Evolutionary conservation across 352 stramenopile species (phyloP).

Genomic region (Elongisporangium senticosum): DNA sequence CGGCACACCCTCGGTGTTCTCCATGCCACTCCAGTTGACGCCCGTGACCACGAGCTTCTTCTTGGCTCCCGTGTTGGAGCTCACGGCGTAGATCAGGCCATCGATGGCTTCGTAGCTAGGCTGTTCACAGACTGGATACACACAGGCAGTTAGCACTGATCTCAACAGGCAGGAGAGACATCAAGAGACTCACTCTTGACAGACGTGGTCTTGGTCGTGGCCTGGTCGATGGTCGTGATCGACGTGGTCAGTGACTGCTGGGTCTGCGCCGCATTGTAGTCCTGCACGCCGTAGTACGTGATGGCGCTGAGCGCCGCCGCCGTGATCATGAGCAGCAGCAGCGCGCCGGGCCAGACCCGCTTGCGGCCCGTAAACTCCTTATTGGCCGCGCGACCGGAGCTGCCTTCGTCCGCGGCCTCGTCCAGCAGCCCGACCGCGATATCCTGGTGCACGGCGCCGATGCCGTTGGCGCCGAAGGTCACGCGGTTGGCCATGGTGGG

Average conservation of each 20-base stretch:
- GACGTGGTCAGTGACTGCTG: conserved; percentile 54
- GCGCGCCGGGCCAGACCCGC: conserved; percentile 69
- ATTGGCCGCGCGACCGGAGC: conserved; percentile 4
- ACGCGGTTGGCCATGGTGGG: conserved; percentile 30
- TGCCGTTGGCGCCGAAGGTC: conserved; percentile 14
- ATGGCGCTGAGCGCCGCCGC: conserved; percentile 41
- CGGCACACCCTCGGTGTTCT: conserved; percentile 71
- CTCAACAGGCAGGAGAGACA: not conserved
- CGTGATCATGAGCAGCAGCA: conserved; percentile 61
- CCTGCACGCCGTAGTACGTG: conserved; percentile 55
- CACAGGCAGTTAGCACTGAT: not conserved
- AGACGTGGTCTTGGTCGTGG: conserved; percentile 22
- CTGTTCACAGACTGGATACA: conserved; percentile 45
- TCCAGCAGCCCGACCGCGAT: conserved; percentile 74
- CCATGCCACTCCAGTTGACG: conserved; percentile 87
- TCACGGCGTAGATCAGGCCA: conserved; percentile 61
- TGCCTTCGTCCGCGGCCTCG: conserved; percentile 14
- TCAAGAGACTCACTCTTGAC: conserved; percentile 32
- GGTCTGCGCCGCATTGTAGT: conserved; percentile 56
- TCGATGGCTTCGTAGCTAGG: conserved; percentile 61
- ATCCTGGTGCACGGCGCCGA: conserved; percentile 36
- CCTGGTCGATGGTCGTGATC: conserved; percentile 25
- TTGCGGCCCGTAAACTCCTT: conserved; percentile 63
- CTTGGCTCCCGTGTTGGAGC: conserved; percentile 39
- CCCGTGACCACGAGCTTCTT: conserved; percentile 74